Conservation (phyloP, 2,329 filamentous ascomycete genomes). For the Magnaporthiopsis rhizophila region DNA sequence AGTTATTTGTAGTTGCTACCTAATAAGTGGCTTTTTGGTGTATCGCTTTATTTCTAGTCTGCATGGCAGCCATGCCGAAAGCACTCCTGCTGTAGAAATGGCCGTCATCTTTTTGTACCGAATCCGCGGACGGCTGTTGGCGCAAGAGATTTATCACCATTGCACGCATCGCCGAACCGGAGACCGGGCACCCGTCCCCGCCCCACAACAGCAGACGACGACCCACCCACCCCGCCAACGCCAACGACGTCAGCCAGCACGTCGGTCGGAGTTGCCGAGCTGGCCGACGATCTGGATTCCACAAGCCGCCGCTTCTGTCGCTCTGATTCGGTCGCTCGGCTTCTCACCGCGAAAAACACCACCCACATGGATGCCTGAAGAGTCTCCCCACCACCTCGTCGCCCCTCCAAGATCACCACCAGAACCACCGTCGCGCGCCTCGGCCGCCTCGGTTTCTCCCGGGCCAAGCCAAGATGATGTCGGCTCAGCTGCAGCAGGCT, state of each 20-base stretch:
- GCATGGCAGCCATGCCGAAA: too few relatives aligned
- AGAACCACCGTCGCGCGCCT: neutral
- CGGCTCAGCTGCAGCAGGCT: slow-evolving; percentile 21
- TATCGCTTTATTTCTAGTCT: too few relatives aligned
- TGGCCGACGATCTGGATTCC: neutral
- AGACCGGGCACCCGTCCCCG: too few relatives aligned
- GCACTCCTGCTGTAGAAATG: too few relatives aligned
- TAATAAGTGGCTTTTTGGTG: too few relatives aligned
- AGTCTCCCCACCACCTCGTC: neutral
- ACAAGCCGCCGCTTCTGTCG: neutral
- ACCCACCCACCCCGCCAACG: neutral
- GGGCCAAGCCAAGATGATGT: slow-evolving; percentile 20
- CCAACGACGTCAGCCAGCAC: neutral
- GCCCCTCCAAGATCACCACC: neutral
- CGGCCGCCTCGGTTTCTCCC: neutral
- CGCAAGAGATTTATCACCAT: neutral
- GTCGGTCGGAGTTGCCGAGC: too few relatives aligned
- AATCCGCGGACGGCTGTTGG: neutral
- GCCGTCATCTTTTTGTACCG: too few relatives aligned
- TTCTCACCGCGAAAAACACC: neutral
- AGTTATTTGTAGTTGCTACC: too few relatives aligned
- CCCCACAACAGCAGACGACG: too few relatives aligned
- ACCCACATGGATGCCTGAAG: neutral
- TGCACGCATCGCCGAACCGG: neutral
- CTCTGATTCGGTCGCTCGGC: neutral